Percentiles rank a stretch among this genome's conserved stretches.
These are phyloP conservation scores for Agastache rugosa DNA, from an alignment of 257 asterid genomes.

Conservation along the genomic window DNA sequence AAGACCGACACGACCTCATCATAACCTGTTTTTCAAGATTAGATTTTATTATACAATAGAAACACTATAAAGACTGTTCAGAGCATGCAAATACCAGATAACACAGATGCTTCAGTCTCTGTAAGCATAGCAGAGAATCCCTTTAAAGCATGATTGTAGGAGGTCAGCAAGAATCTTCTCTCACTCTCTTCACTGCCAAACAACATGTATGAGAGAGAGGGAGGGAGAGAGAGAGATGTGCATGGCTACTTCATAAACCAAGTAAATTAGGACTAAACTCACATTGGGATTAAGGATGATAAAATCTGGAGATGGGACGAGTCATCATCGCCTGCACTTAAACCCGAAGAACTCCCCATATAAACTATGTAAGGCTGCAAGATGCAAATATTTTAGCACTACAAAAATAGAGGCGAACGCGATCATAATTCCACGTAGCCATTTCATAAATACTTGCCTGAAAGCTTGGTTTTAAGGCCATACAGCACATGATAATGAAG, in stretches of 20 bases:
- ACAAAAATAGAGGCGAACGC: background rate
- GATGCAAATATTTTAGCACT: background rate
- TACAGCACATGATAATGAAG: slow-evolving; percentile 40
- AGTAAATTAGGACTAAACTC: background rate
- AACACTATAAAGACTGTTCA: background rate
- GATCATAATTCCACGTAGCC: background rate
- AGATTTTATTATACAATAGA: background rate
- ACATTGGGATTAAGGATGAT: slow-evolving; percentile 70
- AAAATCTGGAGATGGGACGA: slow-evolving; percentile 51
- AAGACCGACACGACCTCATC: slow-evolving; percentile 76
- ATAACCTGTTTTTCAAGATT: slow-evolving; percentile 38
- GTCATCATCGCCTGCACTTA: slow-evolving; percentile 37
- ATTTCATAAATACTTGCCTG: slow-evolving; percentile 37
- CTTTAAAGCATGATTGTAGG: slow-evolving; percentile 63
- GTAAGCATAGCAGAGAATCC: slow-evolving; percentile 80
- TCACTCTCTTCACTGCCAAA: slow-evolving; percentile 57
- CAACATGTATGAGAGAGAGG: slow-evolving; percentile 4
- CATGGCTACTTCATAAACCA: background rate
- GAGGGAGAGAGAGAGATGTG: background rate
- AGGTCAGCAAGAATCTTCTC: slow-evolving; percentile 43
- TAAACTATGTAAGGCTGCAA: slow-evolving; percentile 79
- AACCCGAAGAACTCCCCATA: slow-evolving; percentile 68
- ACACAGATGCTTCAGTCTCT: slow-evolving; percentile 59
- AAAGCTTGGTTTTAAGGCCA: slow-evolving; percentile 37
- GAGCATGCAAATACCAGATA: slow-evolving; percentile 51